Conservation (phyloP, 441 rosid genomes). For the Melastoma candidum region DNA sequence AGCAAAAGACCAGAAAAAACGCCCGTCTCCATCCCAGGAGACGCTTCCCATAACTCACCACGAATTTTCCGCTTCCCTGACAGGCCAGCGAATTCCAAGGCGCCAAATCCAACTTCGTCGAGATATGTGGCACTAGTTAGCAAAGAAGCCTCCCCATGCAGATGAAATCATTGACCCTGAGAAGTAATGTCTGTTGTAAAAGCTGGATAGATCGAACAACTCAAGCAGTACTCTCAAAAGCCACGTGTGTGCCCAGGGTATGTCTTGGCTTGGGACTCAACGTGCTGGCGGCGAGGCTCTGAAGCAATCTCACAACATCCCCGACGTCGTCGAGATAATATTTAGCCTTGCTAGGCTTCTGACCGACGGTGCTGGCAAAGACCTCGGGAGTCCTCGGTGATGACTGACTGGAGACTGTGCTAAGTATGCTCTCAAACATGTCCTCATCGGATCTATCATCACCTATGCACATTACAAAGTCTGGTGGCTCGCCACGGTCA, state of each 20-base stretch:
- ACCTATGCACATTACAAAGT: constrained; percentile 48
- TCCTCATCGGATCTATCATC: constrained; percentile 60
- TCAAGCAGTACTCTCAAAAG: constrained; percentile 41
- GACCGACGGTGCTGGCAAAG: constrained; percentile 47
- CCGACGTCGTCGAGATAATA: constrained; percentile 39
- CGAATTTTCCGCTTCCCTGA: too few relatives aligned
- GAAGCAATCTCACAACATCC: constrained; percentile 39
- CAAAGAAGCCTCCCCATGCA: too few relatives aligned
- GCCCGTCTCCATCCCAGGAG: too few relatives aligned
- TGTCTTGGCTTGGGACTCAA: constrained; percentile 28
- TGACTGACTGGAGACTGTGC: constrained; percentile 26
- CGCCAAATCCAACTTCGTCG: too few relatives aligned
- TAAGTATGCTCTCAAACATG: constrained; percentile 52
- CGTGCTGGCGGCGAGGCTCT: constrained; percentile 34
- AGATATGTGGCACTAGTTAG: too few relatives aligned
- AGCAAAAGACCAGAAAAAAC: too few relatives aligned
- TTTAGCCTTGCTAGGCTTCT: constrained; percentile 54
- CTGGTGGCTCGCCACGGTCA: constrained; percentile 31
- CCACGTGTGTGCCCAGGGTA: constrained; percentile 24
- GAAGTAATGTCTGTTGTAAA: too few relatives aligned
- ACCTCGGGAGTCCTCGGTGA: constrained; percentile 29
- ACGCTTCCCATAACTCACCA: too few relatives aligned
- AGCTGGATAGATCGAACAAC: neutral
- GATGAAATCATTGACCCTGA: too few relatives aligned
- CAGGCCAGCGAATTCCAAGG: too few relatives aligned